These are phyloP conservation scores for Tetrahymena thermophila DNA, from an alignment of 73 alveolate genomes.

Conservation along the genomic window DNA sequence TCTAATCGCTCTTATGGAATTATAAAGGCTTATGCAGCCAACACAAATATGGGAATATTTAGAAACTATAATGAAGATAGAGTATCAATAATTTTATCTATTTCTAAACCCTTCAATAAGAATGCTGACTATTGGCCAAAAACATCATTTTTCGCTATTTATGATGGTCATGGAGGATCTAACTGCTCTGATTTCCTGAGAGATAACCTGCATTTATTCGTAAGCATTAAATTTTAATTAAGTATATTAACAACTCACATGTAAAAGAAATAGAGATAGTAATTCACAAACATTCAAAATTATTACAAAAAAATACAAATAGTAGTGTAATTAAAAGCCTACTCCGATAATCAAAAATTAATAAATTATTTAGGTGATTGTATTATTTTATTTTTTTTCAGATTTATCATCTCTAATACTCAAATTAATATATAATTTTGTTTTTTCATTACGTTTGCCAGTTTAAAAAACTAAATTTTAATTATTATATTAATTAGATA, in stretches of 20 bases:
- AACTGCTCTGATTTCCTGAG: slow-evolving; percentile 64
- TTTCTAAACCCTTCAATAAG: slow-evolving; percentile 59
- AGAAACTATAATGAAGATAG: slow-evolving; percentile 88
- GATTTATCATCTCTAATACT: neutral
- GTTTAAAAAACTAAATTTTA: neutral
- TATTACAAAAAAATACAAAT: no score
- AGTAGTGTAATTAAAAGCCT: no score
- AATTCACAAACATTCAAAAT: neutral
- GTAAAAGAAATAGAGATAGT: neutral
- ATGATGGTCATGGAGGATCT: slow-evolving; percentile 87
- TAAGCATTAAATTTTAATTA: neutral
- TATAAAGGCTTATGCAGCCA: slow-evolving; percentile 77
- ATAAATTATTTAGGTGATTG: neutral
- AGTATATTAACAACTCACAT: neutral
- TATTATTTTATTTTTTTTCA: no score
- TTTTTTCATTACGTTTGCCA: no score
- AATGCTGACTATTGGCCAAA: slow-evolving; percentile 66
- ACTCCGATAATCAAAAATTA: no score
- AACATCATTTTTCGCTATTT: slow-evolving; percentile 64
- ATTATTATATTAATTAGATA: neutral
- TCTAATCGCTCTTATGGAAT: slow-evolving; percentile 50
- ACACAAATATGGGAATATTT: slow-evolving; percentile 64
- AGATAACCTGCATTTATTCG: slow-evolving; percentile 59
- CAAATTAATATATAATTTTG: no score
- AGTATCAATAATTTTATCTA: slow-evolving; percentile 71